A percentile compares a stretch with the other conserved stretches of the same genome.
Evolutionary conservation across 1,284 basidiomycete genomes (phyloP).

Genomic region (Coniophora puteana): DNA sequence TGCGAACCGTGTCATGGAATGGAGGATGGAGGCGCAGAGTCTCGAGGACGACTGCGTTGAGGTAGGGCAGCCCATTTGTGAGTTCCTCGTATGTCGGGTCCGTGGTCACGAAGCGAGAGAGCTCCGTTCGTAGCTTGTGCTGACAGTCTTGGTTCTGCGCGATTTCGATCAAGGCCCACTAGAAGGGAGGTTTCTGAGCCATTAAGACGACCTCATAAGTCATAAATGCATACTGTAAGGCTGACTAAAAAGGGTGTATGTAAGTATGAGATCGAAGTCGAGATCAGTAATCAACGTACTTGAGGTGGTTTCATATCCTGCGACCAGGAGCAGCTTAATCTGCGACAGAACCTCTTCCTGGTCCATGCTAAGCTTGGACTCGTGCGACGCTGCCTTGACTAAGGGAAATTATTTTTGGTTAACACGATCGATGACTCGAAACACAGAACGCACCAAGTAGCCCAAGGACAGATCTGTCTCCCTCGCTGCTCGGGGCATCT

Average conservation of each 20-base stretch:
- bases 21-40: constrained; percentile 5
- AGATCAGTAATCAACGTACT: constrained; percentile 23
- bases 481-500: constrained; percentile 14
- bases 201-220: neutral
- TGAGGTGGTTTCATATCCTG: constrained; percentile 42
- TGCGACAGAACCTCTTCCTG: constrained; percentile 52
- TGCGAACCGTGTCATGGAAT: constrained; percentile 34
- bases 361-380: constrained; percentile 23
- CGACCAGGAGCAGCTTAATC: constrained; percentile 35
- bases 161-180: constrained; percentile 24
- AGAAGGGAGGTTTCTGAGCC: neutral
- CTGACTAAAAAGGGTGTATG: constrained; percentile 9
- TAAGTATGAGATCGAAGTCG: constrained; percentile 4
- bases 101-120: constrained; percentile 19
- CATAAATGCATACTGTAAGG: constrained; percentile 14
- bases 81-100: constrained; percentile 12
- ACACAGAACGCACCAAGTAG: constrained; percentile 39
- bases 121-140: constrained; percentile 36
- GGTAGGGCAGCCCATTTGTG: constrained; percentile 8
- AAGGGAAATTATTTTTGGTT: constrained; percentile 4
- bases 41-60: constrained; percentile 17
- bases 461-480: constrained; percentile 51
- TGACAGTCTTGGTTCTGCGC: constrained; percentile 27
- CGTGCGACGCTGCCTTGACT: constrained; percentile 51
- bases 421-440: neutral